phyloP scores from a whole-genome alignment of 768 basidiomycete genomes.

The Leccinum barrowsii region DNA sequence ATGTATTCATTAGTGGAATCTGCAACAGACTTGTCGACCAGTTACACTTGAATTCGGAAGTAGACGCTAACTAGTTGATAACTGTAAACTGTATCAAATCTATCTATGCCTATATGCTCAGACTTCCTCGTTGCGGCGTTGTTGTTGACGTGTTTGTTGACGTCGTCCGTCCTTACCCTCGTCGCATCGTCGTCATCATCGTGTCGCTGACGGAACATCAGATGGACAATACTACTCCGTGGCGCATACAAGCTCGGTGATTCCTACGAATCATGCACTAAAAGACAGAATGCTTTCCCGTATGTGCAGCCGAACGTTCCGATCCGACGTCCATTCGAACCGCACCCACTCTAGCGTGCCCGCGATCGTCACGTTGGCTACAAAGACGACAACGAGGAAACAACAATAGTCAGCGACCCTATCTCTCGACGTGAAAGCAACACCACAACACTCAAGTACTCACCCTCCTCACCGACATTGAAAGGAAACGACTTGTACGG shows the following conservation, averaged over 20 bases:
- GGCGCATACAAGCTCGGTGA: neutral
- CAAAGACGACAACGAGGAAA: neutral
- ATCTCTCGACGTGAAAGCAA: neutral
- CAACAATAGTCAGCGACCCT: neutral
- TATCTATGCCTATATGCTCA: no score
- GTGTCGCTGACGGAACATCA: no score
- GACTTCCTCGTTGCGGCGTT: no score
- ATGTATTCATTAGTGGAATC: neutral
- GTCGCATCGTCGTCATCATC: no score
- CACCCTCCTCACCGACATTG: constrained; percentile 81
- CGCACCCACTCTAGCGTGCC: constrained; percentile 68
- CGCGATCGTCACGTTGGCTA: constrained; percentile 55
- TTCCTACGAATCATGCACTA: constrained; percentile 53
- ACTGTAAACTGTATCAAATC: neutral
- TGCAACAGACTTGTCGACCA: neutral
- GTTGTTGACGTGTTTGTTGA: no score
- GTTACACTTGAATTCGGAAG: neutral
- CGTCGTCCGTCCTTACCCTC: no score
- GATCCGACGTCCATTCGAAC: constrained; percentile 83
- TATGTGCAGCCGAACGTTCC: constrained; percentile 81
- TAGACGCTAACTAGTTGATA: neutral
- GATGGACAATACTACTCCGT: neutral
- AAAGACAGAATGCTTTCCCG: constrained; percentile 83
- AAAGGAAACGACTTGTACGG: constrained; percentile 89
- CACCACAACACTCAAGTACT: constrained; percentile 21